phyloP scores from a whole-genome alignment of 164 flowering plant species.

The Aristolochia contorta region DNA sequence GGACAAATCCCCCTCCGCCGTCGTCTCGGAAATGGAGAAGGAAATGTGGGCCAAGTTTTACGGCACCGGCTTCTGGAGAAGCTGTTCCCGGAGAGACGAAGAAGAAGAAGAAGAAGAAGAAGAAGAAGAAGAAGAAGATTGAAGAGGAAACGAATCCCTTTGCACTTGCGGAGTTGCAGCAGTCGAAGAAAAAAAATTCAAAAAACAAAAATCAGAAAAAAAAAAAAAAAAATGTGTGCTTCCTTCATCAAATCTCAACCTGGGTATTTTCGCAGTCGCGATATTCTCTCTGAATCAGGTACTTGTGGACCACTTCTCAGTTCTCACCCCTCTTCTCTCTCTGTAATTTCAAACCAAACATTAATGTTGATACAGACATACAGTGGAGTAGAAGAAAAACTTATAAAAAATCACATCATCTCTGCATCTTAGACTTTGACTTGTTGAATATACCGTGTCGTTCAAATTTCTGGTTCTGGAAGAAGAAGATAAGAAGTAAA shows the following conservation, averaged over 20 bases:
- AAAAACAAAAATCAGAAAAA: background rate
- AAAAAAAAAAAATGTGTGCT: background rate
- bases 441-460: no score
- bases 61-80: constrained; percentile 84
- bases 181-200: background rate
- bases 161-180: no score
- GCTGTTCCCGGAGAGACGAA: constrained; percentile 42
- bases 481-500: no score
- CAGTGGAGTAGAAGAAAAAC: no score
- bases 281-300: background rate
- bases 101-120: background rate
- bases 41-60: constrained; percentile 76
- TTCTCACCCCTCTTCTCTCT: background rate
- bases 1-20: constrained; percentile 13
- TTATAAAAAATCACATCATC: no score
- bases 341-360: background rate
- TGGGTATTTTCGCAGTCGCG: background rate
- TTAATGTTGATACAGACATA: no score
- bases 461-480: no score
- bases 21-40: constrained; percentile 49
- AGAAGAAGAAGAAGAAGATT: no score
- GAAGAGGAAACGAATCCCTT: no score
- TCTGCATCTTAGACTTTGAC: no score
- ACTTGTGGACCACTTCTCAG: background rate
- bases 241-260: background rate